Base-by-base conservation (phyloP, 2,329 filamentous ascomycete genomes). In the Macroventuria anomochaeta region DNA sequence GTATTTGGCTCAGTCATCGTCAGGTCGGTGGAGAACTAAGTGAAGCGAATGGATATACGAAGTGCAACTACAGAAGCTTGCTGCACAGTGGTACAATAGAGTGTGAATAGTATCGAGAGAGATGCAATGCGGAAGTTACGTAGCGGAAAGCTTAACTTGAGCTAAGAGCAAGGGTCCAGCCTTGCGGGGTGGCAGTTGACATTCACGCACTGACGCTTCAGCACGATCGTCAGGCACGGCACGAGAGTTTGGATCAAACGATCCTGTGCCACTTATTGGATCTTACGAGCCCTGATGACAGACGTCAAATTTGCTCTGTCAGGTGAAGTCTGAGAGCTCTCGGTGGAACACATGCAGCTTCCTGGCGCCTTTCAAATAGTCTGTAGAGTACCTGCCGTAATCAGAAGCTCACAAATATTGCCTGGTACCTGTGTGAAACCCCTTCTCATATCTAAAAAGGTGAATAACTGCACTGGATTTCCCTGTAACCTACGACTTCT, bases 1-100 rank as follows among this genome's bases (percentile, higher is more conserved):
- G 60, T 43, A 21, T 63, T 59, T 34, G 58, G 49, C 40, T 69
- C 62, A 46, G 54, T 51, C 69, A 73, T 74, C 26, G 46, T 46
- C 43, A 23, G 11, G 11, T 7, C 36, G 15, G 23, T 8, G 20
- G 21, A 13, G 7, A 21, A 12, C 12, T 15, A 10, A 11, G 18
- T 25, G 13, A 17, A 42, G 25, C 18, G 25, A 37, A n/a, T 18
- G 20, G 21, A 37, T n/a, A 3, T 20, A 37, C 15, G 5, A 10
- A 33, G n/a, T 34, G 20, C 29, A 18, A 21, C 36, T 34, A 17
- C 23, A 28, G 15, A 31, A 33, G 15, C 33, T 21, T 28, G 34
- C 21, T 37, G 17, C 7, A 15, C 17, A 37, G 29, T 34, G 17
- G 11, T 13, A 32, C 26, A 28, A 37, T 17, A n/a, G 25, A 25